Evolutionary conservation across 805 yeast species (phyloP).

Genomic region (Hanseniaspora meyeri): DNA sequence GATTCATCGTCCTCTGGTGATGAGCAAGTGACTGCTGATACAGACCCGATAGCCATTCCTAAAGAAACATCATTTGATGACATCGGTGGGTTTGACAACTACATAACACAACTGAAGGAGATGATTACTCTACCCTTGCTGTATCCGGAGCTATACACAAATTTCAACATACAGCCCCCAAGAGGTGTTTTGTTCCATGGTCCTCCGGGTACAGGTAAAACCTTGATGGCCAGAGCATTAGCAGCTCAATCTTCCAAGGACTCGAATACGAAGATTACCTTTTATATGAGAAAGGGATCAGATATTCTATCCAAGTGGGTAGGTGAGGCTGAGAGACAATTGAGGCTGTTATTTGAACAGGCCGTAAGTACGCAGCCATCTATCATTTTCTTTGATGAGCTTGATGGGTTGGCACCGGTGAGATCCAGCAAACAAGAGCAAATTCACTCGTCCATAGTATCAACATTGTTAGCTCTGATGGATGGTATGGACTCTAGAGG

Average conservation of each 20-base stretch:
- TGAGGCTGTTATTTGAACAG: conserved; percentile 82
- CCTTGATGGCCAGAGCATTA: conserved; percentile 91
- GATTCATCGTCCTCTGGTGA: conserved; percentile 37
- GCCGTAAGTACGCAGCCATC: conserved; percentile 93
- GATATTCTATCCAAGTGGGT: conserved; percentile 97
- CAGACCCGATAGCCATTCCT: conserved; percentile 86
- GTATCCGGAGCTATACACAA: conserved; percentile 86
- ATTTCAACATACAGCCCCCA: conserved; percentile 87
- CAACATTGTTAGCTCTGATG: conserved; percentile 89
- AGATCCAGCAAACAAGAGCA: conserved; percentile 96
- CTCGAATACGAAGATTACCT: conserved; percentile 73
- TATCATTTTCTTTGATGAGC: conserved; percentile 92
- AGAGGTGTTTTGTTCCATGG: conserved; percentile 96
- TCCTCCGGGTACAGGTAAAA: conserved; percentile 98
- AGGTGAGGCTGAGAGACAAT: conserved; percentile 95
- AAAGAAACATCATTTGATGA: conserved; percentile 73
- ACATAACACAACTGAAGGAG: conserved; percentile 84
- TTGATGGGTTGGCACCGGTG: conserved; percentile 96
- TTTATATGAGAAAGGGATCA: conserved; percentile 97
- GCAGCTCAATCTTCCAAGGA: conserved; percentile 84
- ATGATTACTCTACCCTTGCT: conserved; percentile 89
- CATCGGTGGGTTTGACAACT: conserved; percentile 85
- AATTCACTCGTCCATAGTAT: conserved; percentile 93
- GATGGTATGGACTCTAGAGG: conserved; percentile 99
- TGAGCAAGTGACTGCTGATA: conserved; percentile 62